Base-by-base conservation (phyloP, 345 rosid genomes). In the Arabidopsis suecica region DNA sequence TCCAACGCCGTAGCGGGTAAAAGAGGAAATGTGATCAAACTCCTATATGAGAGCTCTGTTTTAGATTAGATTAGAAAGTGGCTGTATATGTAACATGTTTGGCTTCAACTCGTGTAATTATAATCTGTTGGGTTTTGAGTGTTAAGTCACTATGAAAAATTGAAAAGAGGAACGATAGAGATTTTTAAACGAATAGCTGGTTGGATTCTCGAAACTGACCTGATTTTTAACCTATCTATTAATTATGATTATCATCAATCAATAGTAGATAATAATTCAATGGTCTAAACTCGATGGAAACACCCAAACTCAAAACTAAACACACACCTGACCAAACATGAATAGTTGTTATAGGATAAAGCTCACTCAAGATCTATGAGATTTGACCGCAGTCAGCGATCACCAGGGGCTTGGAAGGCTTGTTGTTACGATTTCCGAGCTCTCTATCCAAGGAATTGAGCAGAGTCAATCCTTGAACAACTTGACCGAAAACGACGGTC, bases 381-480 rank as follows among this genome's bases (percentile, higher is more conserved):
- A 40, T 40, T 5, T 40, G 44, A 14, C 91, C 88, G 40, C 83
- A 87, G 65, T 83, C 83, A 5, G 78, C 77, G 10, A 85, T 1
- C 16, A 41, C 63, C 0, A 84, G 81, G 0, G 77, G 71, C 82
- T 68, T 81, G 0, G 83, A 66, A 11, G 85, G 82, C 78, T 50
- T 70, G n/a, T 81, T 78, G 13, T 34, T 28, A 2, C 0, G 0
- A 61, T 20, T 63, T 4, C 79, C 82, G 20, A 82, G 88, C 71
- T 78, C 84, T 77, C 84, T 83, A 20, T 7, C 6, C 0, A 83
- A 33, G 4, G 47, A 72, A 60, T 47, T 69, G 34, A 84, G 77
- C 1, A 82, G 82, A 33, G 82, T 80, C 79, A 88, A n/a, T 6
- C 90, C 88, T 32, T 83, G 81, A 54, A 83, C 80, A 1, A 86